These are phyloP conservation scores for Quercus bicolor DNA, from an alignment of 306 rosid genomes.

Conservation along the genomic window DNA sequence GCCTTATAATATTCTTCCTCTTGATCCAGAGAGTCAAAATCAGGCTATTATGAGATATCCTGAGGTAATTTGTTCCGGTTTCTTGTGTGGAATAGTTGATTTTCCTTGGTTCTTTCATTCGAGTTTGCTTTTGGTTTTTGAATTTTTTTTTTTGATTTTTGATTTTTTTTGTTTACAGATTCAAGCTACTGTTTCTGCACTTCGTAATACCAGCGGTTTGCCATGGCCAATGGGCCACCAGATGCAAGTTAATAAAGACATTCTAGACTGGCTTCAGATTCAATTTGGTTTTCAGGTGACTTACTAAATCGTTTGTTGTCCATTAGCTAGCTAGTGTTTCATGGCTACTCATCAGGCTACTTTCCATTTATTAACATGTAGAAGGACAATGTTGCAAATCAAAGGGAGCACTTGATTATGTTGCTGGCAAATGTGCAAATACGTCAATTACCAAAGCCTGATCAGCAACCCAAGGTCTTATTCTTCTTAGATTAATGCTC, in stretches of 20 bases:
- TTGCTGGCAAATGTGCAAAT: slow-evolving; percentile 91
- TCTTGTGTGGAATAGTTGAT: background rate
- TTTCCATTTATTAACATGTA: slow-evolving; percentile 39
- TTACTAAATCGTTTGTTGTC: slow-evolving; percentile 14
- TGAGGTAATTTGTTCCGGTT: slow-evolving; percentile 55
- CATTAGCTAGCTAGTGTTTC: slow-evolving; percentile 8
- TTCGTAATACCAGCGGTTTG: slow-evolving; percentile 84
- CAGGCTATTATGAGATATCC: slow-evolving; percentile 80
- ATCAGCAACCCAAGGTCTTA: slow-evolving; percentile 73
- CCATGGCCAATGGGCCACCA: slow-evolving; percentile 64
- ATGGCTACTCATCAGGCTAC: slow-evolving; percentile 6
- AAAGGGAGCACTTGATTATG: slow-evolving; percentile 95
- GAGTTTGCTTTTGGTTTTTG: slow-evolving; percentile 10
- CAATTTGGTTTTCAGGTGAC: slow-evolving; percentile 94
- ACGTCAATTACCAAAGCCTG: slow-evolving; percentile 59
- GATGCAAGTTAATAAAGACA: slow-evolving; percentile 65
- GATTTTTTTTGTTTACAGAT: slow-evolving; percentile 46
- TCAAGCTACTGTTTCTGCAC: slow-evolving; percentile 62
- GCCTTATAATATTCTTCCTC: slow-evolving; percentile 70
- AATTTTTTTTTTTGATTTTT: too few relatives aligned
- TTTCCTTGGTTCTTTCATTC: slow-evolving; percentile 16
- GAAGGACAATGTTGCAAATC: slow-evolving; percentile 86
- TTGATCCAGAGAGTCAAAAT: slow-evolving; percentile 80
- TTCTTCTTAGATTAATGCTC: slow-evolving; percentile 13
- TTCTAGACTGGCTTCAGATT: slow-evolving; percentile 91